These are phyloP conservation scores for Porogramme epimiltina DNA, from an alignment of 1,284 basidiomycete genomes.

Conservation along the genomic window DNA sequence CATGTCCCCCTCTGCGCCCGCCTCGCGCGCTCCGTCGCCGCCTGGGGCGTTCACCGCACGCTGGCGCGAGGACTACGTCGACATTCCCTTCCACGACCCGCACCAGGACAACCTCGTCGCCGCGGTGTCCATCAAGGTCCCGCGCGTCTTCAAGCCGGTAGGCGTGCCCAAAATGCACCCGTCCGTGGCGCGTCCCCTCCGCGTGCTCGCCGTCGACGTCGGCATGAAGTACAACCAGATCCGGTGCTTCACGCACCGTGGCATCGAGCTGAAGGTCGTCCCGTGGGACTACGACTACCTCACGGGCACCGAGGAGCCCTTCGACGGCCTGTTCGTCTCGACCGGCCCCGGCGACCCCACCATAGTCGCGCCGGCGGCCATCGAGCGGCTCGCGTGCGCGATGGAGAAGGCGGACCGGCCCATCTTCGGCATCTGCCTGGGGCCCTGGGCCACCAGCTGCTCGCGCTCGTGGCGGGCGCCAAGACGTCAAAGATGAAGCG, in stretches of 20 bases:
- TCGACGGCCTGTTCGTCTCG: conserved; percentile 95
- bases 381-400: conserved; percentile 71
- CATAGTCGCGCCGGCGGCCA: conserved; percentile 77
- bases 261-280: conserved; percentile 95
- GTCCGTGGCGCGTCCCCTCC: conserved; percentile 72
- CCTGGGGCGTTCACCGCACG: conserved; percentile 37
- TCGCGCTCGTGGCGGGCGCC: conserved; percentile 94
- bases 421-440: conserved; percentile 99
- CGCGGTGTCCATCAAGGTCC: conserved; percentile 75
- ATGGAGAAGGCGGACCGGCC: conserved; percentile 79
- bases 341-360: conserved; percentile 99
- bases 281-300: conserved; percentile 97
- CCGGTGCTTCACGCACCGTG: conserved; percentile 92
- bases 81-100: conserved; percentile 86
- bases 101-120: conserved; percentile 93
- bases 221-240: conserved; percentile 99
- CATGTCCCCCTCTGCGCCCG: conserved; percentile 38
- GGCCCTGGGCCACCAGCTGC: conserved; percentile 96
- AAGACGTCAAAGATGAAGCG: conserved; percentile 99
- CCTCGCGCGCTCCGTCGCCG: conserved; percentile 59
- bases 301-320: conserved; percentile 74
- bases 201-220: conserved; percentile 92
- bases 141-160: conserved; percentile 73
- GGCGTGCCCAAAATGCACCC: conserved; percentile 72
- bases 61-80: conserved; percentile 85